Percentiles rank a stretch among this genome's conserved stretches.
These are phyloP conservation scores for Penicillium longicatenatum DNA, from an alignment of 495 filamentous ascomycete genomes.

Conservation along the genomic window DNA sequence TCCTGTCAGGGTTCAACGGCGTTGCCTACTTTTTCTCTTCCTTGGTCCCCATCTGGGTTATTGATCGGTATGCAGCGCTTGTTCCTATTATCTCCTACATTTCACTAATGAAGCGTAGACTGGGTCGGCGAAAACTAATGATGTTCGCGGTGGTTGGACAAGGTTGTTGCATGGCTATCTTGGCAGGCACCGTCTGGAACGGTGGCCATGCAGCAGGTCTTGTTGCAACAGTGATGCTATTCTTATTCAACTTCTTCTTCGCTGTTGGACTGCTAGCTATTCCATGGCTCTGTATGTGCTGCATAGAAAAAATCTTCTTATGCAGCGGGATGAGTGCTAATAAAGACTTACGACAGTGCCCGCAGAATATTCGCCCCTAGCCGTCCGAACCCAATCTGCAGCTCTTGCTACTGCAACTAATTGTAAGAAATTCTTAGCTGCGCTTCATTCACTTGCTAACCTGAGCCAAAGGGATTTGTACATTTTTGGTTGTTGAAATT, in stretches of 20 bases:
- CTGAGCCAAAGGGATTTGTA: constrained; percentile 31
- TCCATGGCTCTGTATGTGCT: constrained; percentile 36
- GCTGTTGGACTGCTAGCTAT: constrained; percentile 35
- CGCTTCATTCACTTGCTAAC: background rate
- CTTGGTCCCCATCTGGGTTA: constrained; percentile 51
- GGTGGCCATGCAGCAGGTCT: constrained; percentile 32
- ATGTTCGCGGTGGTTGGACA: constrained; percentile 55
- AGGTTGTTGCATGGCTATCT: constrained; percentile 46
- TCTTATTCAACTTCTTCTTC: constrained; percentile 43
- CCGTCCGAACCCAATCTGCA: constrained; percentile 37
- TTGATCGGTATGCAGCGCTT: constrained; percentile 39
- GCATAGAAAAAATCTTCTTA: background rate
- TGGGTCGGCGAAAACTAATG: constrained; percentile 50
- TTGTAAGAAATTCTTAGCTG: constrained; percentile 20
- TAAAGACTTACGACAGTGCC: constrained; percentile 23
- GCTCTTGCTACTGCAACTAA: constrained; percentile 39
- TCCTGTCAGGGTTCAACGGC: constrained; percentile 51
- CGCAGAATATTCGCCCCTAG: constrained; percentile 37
- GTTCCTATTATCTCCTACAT: background rate
- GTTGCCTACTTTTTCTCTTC: constrained; percentile 51
- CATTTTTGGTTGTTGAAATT: constrained; percentile 45
- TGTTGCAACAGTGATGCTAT: constrained; percentile 38
- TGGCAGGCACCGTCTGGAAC: constrained; percentile 35
- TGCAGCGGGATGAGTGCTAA: background rate
- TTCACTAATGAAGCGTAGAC: constrained; percentile 23